A percentile compares a stretch with the other conserved stretches of the same genome.
These are phyloP conservation scores for Dactylis glomerata DNA, from an alignment of 176 grass and related monocot species.

Conservation along the genomic window DNA sequence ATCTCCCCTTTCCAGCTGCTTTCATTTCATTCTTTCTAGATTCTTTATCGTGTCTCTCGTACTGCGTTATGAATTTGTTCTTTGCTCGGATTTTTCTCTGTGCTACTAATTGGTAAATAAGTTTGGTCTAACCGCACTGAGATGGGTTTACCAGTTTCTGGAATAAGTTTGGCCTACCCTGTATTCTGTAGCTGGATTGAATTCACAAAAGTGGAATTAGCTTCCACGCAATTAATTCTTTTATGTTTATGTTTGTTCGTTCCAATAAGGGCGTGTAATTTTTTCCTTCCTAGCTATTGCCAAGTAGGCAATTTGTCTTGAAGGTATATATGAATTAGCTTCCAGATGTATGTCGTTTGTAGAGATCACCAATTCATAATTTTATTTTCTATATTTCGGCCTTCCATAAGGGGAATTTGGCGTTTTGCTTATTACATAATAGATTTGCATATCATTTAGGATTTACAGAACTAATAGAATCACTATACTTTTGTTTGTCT, in stretches of 20 bases:
- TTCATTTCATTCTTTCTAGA: background rate
- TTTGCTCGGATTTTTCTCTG: background rate
- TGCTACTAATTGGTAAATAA: too few species aligned
- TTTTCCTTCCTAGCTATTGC: background rate
- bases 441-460: background rate
- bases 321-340: background rate
- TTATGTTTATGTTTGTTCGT: background rate
- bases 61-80: conserved; percentile 11
- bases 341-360: background rate
- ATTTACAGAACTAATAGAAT: conserved; percentile 9
- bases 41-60: background rate
- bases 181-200: background rate
- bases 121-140: background rate
- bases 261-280: background rate
- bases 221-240: background rate
- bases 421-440: background rate
- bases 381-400: background rate
- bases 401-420: background rate
- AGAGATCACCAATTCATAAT: background rate
- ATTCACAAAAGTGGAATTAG: background rate
- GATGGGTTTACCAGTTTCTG: background rate
- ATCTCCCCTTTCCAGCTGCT: background rate
- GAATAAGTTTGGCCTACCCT: background rate
- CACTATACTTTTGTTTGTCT: background rate
- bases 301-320: background rate